phyloP scores from a whole-genome alignment of 495 filamentous ascomycete species.

The Daldinia loculata region DNA sequence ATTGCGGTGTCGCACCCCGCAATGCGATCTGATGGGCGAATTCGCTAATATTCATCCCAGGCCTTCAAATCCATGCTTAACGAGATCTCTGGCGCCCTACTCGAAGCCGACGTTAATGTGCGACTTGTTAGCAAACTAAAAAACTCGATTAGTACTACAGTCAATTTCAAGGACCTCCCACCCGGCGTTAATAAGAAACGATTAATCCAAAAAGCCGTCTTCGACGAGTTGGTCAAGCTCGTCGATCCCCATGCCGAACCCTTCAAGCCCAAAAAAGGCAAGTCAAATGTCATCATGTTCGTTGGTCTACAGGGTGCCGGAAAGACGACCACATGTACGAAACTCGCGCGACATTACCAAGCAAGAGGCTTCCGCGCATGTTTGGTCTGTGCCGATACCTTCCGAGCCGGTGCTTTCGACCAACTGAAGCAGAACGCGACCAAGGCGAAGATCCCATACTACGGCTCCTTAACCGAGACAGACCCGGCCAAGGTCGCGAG shows the following conservation, averaged over 20 bases:
- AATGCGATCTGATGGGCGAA: slow-evolving; percentile 10
- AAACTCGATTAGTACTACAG: slow-evolving; percentile 87
- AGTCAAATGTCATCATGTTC: slow-evolving; percentile 98
- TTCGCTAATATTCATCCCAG: slow-evolving; percentile 54
- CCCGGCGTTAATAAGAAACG: slow-evolving; percentile 96
- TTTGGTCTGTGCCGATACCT: slow-evolving; percentile 97
- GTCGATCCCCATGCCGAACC: slow-evolving; percentile 96
- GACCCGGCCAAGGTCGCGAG: slow-evolving; percentile 92
- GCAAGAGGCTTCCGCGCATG: slow-evolving; percentile 92
- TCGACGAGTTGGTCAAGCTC: slow-evolving; percentile 93
- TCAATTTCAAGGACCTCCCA: slow-evolving; percentile 92
- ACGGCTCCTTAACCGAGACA: slow-evolving; percentile 92
- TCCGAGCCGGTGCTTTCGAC: slow-evolving; percentile 97
- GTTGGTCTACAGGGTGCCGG: slow-evolving; percentile 96
- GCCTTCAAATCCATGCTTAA: slow-evolving; percentile 98
- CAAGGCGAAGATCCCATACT: slow-evolving; percentile 99
- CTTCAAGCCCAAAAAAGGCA: slow-evolving; percentile 97
- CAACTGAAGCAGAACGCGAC: slow-evolving; percentile 99
- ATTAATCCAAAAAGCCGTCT: slow-evolving; percentile 96
- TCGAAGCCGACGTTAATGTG: slow-evolving; percentile 96
- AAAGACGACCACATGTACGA: slow-evolving; percentile 98
- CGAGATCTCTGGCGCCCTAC: slow-evolving; percentile 90
- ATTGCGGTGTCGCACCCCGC: slow-evolving; percentile 2
- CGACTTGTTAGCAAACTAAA: slow-evolving; percentile 90
- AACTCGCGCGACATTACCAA: slow-evolving; percentile 94